Evolutionary conservation across 129 eudicot species (phyloP), one percentile per base, ranked within the genome.

Genomic region (Smallanthus sonchifolius): DNA sequence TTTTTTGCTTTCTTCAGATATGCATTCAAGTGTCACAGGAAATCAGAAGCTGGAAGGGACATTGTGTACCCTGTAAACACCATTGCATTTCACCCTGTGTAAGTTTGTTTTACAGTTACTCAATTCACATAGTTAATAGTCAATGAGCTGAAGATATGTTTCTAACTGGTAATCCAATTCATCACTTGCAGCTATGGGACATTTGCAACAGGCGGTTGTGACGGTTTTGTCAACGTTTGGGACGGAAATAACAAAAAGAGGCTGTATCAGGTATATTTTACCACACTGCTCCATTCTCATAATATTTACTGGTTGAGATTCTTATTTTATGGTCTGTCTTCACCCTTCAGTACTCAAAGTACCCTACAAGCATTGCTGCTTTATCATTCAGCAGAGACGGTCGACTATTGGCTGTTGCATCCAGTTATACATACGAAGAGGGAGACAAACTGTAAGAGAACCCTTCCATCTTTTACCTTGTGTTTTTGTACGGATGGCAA

Each of bases 211-310:
- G 99, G 97, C 8, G 99, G 97, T 47, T 87, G 96, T 59, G 96
- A 95, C 81, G 99, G 99, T 48, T 86, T 56, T 81, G 99, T 95
- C 10, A 95, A 91, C 28, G 88, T 91, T 70, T 91, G 99, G 97
- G 99, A 95, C 30, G 99, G 97, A 39, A 91, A 87, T 84, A 91
- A 95, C 81, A 95, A 95, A 80, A 95, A 91, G 90, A 82, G 99
- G 70, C 76, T 95, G 39, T 95, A 91, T 77, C 99, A 91, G 96
- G 97, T 91, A 76, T 38, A 35, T 62, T 37, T 65, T 36, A 28
- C 28, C 10, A 47, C 10, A 49, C 42, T 17, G 10, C 16, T 5
- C 10, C 14, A 10, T 57, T 55, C 30, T 49, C 24, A 13, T 70
- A 82, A 48, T 59, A 28, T 35, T 43, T 10, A 35, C 36, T 47